Base-by-base conservation (phyloP, 2,329 filamentous ascomycete genomes). In the Dendrostoma leiphaemia region DNA sequence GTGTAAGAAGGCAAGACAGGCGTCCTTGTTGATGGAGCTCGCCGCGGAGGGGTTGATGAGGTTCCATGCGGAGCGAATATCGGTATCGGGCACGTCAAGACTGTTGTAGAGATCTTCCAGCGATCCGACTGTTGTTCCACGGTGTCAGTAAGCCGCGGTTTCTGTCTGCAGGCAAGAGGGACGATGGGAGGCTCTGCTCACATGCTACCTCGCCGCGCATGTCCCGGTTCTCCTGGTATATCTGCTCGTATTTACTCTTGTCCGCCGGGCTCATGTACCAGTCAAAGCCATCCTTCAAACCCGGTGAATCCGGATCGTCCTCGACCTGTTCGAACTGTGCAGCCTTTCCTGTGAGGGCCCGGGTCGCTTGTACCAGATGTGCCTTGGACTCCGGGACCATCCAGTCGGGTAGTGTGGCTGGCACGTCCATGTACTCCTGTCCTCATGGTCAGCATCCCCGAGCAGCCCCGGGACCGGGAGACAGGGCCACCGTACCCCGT, bases 241-340 rank as follows among this genome's bases (percentile, higher is more conserved):
- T 99, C 64, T 93, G 90, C 72, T 97, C 91, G 75, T 99, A 99
- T 73, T 97, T 97, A 60, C 84, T 69, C 74, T 95, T 95, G 74
- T 99, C 92, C 28, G 78, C 73, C 0, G 94, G 94, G 57, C 85
- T 91, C 91, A 99, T 99, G 76, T 99, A 99, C 94, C 94, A 99
- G 71, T 99, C 94, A 71, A 99, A 99, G 12, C 93, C 93, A 71
- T 97, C 91, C 70, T 96, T 96, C 59, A 99, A 78, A 1, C 91
- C 91, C 1, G 85, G 84, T 4, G 86, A 85, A 63, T 96, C 92
- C 60, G 87, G 84, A 57, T 96, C 89, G 63, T 91, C 89, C 51
- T 91, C 88, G 56, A 96, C 84, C 59, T 85, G 82, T 71, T 96
- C 92, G 69, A 97, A 97, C 63, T 89, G 85, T 49, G 89, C 82